These are phyloP conservation scores for Fraxinus quadrangulata DNA, from an alignment of 257 asterid species.

Conservation along the genomic window DNA sequence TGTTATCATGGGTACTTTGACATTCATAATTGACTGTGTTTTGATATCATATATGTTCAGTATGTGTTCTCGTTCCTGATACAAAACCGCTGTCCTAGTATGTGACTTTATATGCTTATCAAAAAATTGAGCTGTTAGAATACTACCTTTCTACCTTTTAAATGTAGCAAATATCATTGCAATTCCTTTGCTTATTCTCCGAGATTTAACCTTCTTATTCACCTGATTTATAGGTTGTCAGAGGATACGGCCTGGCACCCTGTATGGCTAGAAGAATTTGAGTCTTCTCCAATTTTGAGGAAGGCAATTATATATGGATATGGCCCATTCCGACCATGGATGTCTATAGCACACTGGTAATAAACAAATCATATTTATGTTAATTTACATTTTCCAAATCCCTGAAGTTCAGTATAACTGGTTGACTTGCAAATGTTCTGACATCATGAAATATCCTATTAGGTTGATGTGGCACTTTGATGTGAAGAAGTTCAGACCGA, in stretches of 20 bases:
- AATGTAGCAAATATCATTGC: background rate
- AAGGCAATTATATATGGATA: constrained; percentile 77
- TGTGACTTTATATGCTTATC: background rate
- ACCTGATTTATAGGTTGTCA: constrained; percentile 57
- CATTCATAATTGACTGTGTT: background rate
- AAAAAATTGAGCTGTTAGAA: background rate
- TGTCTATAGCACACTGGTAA: constrained; percentile 96
- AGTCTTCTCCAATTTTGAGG: constrained; percentile 52
- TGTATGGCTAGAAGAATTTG: constrained; percentile 58
- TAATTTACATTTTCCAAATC: background rate
- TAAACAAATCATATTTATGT: constrained; percentile 1
- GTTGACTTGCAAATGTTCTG: constrained; percentile 12
- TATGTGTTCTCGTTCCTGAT: background rate
- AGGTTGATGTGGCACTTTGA: constrained; percentile 84
- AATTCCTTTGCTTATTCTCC: background rate
- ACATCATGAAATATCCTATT: constrained; percentile 22
- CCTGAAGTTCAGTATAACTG: background rate
- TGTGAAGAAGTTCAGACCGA: constrained; percentile 81
- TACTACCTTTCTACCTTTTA: background rate
- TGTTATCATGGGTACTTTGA: background rate
- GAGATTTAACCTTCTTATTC: constrained; percentile 17
- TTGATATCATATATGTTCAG: background rate
- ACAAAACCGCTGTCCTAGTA: background rate
- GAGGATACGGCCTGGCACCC: constrained; percentile 99
- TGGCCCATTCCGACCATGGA: constrained; percentile 86